Evolutionary conservation across 148 eudicot species (phyloP), one percentile per base, ranked within the genome.

Genomic region (Chenopodium suecicum): DNA sequence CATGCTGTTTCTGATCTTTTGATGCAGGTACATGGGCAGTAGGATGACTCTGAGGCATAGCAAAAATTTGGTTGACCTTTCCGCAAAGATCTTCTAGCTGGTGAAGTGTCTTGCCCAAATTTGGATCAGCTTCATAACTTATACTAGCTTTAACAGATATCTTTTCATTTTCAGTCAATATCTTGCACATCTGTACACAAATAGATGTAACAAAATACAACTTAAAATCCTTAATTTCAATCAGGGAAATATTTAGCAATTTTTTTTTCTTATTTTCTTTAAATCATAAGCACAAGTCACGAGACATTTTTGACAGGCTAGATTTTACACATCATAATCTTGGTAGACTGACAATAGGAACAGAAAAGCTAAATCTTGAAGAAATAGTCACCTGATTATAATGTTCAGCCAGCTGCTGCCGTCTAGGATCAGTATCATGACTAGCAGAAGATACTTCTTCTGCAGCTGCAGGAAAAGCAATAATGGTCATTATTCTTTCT

Each of bases 361-460:
- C 25, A 67, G 41, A 76, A 48, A 16, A 46, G 31, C 27, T 29
- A 25, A 7, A 50, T 58, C 67, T 76, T 63, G 62, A 16, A 37
- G 7, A 29, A 22, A 16, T 48, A 23, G 8, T 79, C 84, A 92
- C 98, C 95, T 94, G 90, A 79, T 94, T 92, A 74, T 90, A 94
- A 75, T 89, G 88, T 64, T 81, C 75, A 74, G 90, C 88, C 84
- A 91, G 82, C 75, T 83, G 85, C 82, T 88, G 81, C 34, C 92
- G 92, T 69, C 90, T 87, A 11, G 86, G 79, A 44, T 88, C 88
- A 56, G 82, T 77, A 71, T 90, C 92, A 79, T 80, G 84, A 48
- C 84, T 84, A 78, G 83, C 85, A 79, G 85, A 84, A 50, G 80
- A 52, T 58, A 87, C 82, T 86, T 92, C 95, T 79, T 84, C 89